phyloP scores from a whole-genome alignment of 352 stramenopile species.

The Bremia lactucae region DNA sequence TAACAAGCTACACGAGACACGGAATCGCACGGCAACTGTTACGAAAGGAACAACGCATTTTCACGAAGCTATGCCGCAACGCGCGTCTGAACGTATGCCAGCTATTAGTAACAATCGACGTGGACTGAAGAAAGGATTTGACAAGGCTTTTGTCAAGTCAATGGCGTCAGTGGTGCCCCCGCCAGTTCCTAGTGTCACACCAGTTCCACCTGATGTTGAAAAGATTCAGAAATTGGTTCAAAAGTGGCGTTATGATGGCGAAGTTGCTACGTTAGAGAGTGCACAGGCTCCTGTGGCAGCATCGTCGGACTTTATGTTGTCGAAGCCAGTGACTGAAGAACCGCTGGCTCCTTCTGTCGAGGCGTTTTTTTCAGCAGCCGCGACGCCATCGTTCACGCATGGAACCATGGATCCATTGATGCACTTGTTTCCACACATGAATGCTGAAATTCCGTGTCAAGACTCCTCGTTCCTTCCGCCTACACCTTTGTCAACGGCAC shows the following conservation, averaged over 20 bases:
- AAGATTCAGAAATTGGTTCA: slow-evolving; percentile 56
- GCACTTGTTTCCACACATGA: slow-evolving; percentile 49
- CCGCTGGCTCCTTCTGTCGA: slow-evolving; percentile 30
- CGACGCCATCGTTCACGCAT: slow-evolving; percentile 4
- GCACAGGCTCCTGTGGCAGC: not conserved
- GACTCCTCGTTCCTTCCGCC: slow-evolving; percentile 20
- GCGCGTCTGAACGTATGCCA: slow-evolving; percentile 3
- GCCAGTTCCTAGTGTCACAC: slow-evolving; percentile 25
- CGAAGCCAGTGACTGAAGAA: slow-evolving; percentile 5
- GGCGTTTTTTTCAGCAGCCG: slow-evolving; percentile 31
- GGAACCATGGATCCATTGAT: slow-evolving; percentile 17
- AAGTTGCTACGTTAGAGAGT: slow-evolving; percentile 9
- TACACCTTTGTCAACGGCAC: slow-evolving; percentile 10
- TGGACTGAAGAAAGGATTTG: slow-evolving; percentile 15
- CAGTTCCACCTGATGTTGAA: slow-evolving; percentile 31
- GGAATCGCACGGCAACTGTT: slow-evolving; percentile 9
- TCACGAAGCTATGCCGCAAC: slow-evolving; percentile 7
- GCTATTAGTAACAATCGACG: slow-evolving; percentile 18
- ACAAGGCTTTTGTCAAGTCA: slow-evolving; percentile 5
- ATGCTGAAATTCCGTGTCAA: slow-evolving; percentile 11
- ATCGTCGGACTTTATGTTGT: not conserved
- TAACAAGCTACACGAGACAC: too few relatives aligned
- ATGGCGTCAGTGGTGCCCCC: slow-evolving; percentile 15
- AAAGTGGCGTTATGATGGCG: slow-evolving; percentile 44
- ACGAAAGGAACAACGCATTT: slow-evolving; percentile 9